Conservation (phyloP, 257 asterid genomes). For the Fraxinus excelsior region DNA sequence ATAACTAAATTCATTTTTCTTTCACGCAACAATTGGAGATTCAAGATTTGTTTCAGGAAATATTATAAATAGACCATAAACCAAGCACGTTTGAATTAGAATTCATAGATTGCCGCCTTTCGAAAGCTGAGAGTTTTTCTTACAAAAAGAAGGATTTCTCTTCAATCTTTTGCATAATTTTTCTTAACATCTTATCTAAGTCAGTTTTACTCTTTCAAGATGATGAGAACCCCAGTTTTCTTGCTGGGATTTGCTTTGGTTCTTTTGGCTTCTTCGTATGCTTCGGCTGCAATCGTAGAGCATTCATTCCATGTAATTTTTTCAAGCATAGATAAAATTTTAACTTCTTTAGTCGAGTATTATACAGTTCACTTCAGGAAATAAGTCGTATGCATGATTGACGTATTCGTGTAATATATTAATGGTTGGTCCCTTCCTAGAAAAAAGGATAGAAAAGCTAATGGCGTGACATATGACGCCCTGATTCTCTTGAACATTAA, state of each 20-base stretch:
- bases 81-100: not conserved
- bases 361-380: no score
- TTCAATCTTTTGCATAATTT: conserved; percentile 16
- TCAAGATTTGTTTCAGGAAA: no score
- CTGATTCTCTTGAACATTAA: no score
- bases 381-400: no score
- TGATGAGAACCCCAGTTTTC: conserved; percentile 32
- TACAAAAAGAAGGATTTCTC: not conserved
- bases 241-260: conserved; percentile 31
- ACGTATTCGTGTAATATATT: no score
- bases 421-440: no score
- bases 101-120: conserved; percentile 15
- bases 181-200: not conserved
- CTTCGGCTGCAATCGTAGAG: conserved; percentile 64
- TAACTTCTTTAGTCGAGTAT: no score
- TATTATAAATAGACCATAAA: conserved; percentile 7
- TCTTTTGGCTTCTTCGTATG: conserved; percentile 35
- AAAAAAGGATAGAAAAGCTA: no score
- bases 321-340: no score
- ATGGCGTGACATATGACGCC: no score
- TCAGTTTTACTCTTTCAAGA: not conserved
- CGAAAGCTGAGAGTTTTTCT: not conserved
- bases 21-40: conserved; percentile 37
- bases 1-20: conserved; percentile 14
- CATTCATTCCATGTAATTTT: conserved; percentile 61